Conservation (phyloP, 148 eudicot species). For the Salicornia ramosissima region DNA sequence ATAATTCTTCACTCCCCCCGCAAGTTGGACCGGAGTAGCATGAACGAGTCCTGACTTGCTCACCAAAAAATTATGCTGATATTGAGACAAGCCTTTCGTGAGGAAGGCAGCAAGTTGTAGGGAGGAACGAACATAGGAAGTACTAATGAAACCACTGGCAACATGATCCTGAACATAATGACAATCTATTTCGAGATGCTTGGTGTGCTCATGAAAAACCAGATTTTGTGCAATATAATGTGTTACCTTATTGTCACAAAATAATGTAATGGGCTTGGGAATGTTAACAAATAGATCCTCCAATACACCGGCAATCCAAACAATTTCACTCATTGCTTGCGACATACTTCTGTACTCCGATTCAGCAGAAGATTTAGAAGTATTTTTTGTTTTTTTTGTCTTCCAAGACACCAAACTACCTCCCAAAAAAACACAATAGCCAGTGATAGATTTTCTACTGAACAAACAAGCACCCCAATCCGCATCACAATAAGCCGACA, state of each 20-base stretch:
- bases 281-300: neutral
- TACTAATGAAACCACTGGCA: no score
- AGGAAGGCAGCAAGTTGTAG: no score
- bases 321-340: neutral
- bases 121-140: no score
- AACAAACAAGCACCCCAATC: constrained; percentile 1
- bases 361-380: neutral
- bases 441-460: neutral
- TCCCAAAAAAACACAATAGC: constrained; percentile 6
- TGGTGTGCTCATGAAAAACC: no score
- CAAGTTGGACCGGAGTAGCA: no score
- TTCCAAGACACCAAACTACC: neutral
- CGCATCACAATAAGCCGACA: neutral
- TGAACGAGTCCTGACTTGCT: no score
- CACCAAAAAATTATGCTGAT: no score
- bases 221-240: no score
- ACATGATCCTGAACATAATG: no score
- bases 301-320: neutral
- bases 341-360: neutral
- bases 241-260: neutral
- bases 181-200: no score
- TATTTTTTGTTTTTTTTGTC: neutral
- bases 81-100: no score
- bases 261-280: neutral
- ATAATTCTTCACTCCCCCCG: no score